Conservation (phyloP, 371 early-diverging fungal genomes). For the Apophysomyces sp. region DNA sequence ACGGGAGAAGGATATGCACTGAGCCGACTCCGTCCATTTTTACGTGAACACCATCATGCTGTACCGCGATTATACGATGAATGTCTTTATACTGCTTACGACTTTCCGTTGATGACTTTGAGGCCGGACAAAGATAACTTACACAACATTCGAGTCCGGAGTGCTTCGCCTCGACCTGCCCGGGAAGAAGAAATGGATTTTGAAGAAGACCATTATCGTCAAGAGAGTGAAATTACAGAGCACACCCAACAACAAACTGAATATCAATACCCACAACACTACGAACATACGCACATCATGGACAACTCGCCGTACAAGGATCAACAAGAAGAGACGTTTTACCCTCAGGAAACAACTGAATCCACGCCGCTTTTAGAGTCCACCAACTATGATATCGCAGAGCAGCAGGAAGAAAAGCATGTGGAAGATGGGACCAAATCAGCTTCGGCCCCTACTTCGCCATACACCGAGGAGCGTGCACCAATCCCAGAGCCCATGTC, state of each 20-base stretch:
- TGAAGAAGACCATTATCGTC: conserved; percentile 38
- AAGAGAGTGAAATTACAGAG: conserved; percentile 3
- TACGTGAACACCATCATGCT: conserved; percentile 57
- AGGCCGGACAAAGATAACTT: conserved; percentile 46
- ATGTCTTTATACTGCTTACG: conserved; percentile 64
- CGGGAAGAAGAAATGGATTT: conserved; percentile 43
- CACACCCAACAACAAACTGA: not conserved
- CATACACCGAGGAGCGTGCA: not conserved
- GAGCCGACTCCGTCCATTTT: conserved; percentile 52
- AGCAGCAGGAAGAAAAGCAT: not conserved
- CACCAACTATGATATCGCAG: not conserved
- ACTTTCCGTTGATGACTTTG: conserved; percentile 55
- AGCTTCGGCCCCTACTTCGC: conserved; percentile 6
- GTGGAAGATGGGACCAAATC: not conserved
- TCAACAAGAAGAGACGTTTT: not conserved
- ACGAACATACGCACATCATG: conserved; percentile 1
- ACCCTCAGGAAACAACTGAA: not conserved
- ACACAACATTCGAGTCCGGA: conserved; percentile 39
- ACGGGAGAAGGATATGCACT: conserved; percentile 76
- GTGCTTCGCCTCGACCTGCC: conserved; percentile 32
- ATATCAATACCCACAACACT: conserved; percentile 18
- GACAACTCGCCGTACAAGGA: not conserved
- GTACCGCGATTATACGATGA: conserved; percentile 61
- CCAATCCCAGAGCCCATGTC: not conserved
- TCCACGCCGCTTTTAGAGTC: not conserved